Conservation (phyloP, 2,329 filamentous ascomycete genomes). For the Xylaria arbuscula region DNA sequence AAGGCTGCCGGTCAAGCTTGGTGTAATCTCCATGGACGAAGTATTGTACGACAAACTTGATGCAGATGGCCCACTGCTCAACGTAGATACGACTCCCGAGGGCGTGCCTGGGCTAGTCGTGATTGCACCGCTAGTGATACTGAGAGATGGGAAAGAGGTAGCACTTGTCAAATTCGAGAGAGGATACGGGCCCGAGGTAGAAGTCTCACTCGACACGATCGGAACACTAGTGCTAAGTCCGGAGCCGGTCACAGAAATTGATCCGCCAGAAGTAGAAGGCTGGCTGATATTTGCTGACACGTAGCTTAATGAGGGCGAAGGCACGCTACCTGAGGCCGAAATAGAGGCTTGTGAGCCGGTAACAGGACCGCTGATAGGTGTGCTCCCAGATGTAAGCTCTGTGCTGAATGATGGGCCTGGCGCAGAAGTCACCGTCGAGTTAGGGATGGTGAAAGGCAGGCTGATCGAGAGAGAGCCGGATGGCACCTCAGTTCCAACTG, state of each 20-base stretch:
- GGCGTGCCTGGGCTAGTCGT: slow-evolving; percentile 13
- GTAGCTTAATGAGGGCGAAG: slow-evolving; percentile 25
- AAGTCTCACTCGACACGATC: slow-evolving; percentile 19
- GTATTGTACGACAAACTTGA: slow-evolving; percentile 21
- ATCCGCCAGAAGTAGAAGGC: slow-evolving; percentile 31
- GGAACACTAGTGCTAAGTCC: slow-evolving; percentile 13
- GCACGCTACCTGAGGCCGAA: slow-evolving; percentile 13
- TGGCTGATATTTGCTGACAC: slow-evolving; percentile 30
- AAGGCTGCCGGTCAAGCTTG: slow-evolving; percentile 30
- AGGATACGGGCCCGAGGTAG: slow-evolving; percentile 35
- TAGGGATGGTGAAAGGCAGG: slow-evolving; percentile 2
- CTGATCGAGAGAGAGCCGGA: slow-evolving; percentile 3
- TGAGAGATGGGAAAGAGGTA: slow-evolving; percentile 13
- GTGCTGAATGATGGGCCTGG: background rate
- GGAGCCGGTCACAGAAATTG: slow-evolving; percentile 30
- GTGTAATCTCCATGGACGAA: slow-evolving; percentile 21
- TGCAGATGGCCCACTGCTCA: slow-evolving; percentile 7
- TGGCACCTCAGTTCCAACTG: slow-evolving; percentile 4
- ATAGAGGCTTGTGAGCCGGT: slow-evolving; percentile 6
- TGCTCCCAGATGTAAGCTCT: slow-evolving; percentile 1
- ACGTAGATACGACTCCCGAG: background rate
- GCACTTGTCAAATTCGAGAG: slow-evolving; percentile 31
- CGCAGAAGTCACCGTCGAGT: background rate
- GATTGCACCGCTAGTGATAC: slow-evolving; percentile 27
- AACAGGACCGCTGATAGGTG: background rate